Base-by-base conservation (phyloP, 2,329 filamentous ascomycete species). In the Calonectria multiphialidica region DNA sequence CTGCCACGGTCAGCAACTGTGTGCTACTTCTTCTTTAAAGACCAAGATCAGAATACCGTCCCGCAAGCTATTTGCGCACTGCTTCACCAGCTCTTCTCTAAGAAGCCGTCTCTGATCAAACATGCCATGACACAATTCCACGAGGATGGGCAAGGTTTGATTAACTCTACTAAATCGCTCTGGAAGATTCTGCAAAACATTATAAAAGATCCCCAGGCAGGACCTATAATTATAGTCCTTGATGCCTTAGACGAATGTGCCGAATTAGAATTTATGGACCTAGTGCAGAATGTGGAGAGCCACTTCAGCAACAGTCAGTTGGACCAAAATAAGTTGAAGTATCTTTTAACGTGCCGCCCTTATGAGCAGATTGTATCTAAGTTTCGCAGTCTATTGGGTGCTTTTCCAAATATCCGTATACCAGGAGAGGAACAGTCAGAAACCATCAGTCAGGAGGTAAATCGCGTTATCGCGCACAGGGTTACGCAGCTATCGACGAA, bases 1-100 rank as follows among this genome's bases (percentile, higher is more conserved):
- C 71, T 84, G 1, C 76, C 74, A 33, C 18, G 21, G 6, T 55
- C 69, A 5, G 68, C 73, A 8, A 70, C 78, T 0, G 77, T 84
- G 3, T 85, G 83, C 73, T 87, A 86, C 76, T 87, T 85, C 70
- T 87, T 87, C 69, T 87, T 87, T 75, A 85, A 85, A 69, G 82
- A 84, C 40, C 72, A 81, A 66, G 78, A 82, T 10, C 33, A 35
- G 55, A 80, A 84, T 40, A 84, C 74, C 1, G 66, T 80, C 28
- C 44, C 71, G 0, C 81, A 83, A 72, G 83, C 83, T 0, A 77
- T 86, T n/a, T 86, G 83, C 59, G 83, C 84, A 1, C 6, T 86
- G 10, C 76, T 87, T 5, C 84, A 86, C 61, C 83, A 86, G 63
- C 75, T 86, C 0, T 83, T 86, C 65, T 73, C 68, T 2, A 72